These are phyloP conservation scores for Hygrocybe punicea DNA, from an alignment of 768 basidiomycete genomes.

Conservation along the genomic window DNA sequence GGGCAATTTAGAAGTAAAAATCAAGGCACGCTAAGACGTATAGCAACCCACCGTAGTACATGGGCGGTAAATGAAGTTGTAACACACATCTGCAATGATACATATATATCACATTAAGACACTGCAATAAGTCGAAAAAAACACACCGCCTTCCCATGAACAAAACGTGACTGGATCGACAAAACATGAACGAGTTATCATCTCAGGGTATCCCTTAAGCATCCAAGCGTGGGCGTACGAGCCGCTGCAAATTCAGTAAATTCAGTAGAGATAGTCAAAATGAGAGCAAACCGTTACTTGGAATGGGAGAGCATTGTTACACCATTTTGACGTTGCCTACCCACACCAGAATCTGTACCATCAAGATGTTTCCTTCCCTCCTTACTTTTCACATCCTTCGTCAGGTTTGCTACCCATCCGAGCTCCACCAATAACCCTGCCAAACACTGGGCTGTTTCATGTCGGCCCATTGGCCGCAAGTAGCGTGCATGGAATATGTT, in stretches of 20 bases:
- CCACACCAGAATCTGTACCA: constrained; percentile 8
- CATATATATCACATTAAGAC: neutral
- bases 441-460: constrained; percentile 55
- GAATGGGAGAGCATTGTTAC: constrained; percentile 84
- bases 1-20: constrained; percentile 4
- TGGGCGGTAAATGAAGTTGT: constrained; percentile 80
- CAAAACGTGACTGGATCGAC: constrained; percentile 90
- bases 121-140: neutral
- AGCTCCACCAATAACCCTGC: constrained; percentile 55
- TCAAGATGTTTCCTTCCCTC: constrained; percentile 23
- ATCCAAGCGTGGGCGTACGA: constrained; percentile 88
- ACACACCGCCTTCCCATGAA: constrained; percentile 88
- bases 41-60: constrained; percentile 54
- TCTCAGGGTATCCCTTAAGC: constrained; percentile 68
- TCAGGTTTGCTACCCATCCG: constrained; percentile 53
- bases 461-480: constrained; percentile 64
- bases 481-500: constrained; percentile 74
- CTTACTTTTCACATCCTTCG: constrained; percentile 21
- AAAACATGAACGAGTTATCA: constrained; percentile 77
- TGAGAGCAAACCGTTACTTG: constrained; percentile 50
- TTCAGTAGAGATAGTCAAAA: constrained; percentile 1
- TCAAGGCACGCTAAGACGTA: constrained; percentile 3
- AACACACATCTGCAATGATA: constrained; percentile 68
- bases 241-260: constrained; percentile 44
- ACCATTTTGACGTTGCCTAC: constrained; percentile 41